phyloP scores from a whole-genome alignment of 345 rosid species.

The Dimocarpus longan region DNA sequence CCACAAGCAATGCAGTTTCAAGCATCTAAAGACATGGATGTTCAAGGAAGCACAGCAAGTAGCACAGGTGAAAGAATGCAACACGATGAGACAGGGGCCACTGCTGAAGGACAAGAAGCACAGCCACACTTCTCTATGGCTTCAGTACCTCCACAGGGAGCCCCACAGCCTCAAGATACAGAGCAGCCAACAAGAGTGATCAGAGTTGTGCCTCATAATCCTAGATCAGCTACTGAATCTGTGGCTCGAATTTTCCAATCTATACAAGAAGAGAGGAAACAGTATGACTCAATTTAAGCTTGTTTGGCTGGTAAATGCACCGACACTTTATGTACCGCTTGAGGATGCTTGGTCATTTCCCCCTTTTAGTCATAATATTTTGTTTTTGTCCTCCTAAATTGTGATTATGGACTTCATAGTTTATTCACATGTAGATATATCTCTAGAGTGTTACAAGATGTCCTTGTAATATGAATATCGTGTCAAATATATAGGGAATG shows the following conservation, averaged over 20 bases:
- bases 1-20: slow-evolving; percentile 29
- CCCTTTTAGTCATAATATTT: slow-evolving; percentile 1
- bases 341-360: slow-evolving; percentile 13
- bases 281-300: slow-evolving; percentile 36
- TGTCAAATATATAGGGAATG: slow-evolving; percentile 9
- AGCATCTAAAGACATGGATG: slow-evolving; percentile 42
- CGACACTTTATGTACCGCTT: not conserved
- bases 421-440: slow-evolving; percentile 4
- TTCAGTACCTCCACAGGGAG: slow-evolving; percentile 22
- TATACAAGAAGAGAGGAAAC: slow-evolving; percentile 84
- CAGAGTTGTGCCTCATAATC: slow-evolving; percentile 83
- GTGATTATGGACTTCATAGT: slow-evolving; percentile 17
- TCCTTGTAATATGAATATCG: slow-evolving; percentile 17
- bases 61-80: slow-evolving; percentile 40
- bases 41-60: slow-evolving; percentile 60
- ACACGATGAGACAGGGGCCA: slow-evolving; percentile 22
- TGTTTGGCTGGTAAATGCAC: slow-evolving; percentile 1
- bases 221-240: slow-evolving; percentile 75
- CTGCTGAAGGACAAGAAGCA: slow-evolving; percentile 34
- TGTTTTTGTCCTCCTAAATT: not conserved
- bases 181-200: slow-evolving; percentile 60
- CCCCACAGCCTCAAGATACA: slow-evolving; percentile 22
- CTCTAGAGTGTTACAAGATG: slow-evolving; percentile 7
- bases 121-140: slow-evolving; percentile 27
- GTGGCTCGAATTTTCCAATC: slow-evolving; percentile 87